Evolutionary conservation across 306 rosid genomes (phyloP).

Genomic region (Lathyrus sativus): DNA sequence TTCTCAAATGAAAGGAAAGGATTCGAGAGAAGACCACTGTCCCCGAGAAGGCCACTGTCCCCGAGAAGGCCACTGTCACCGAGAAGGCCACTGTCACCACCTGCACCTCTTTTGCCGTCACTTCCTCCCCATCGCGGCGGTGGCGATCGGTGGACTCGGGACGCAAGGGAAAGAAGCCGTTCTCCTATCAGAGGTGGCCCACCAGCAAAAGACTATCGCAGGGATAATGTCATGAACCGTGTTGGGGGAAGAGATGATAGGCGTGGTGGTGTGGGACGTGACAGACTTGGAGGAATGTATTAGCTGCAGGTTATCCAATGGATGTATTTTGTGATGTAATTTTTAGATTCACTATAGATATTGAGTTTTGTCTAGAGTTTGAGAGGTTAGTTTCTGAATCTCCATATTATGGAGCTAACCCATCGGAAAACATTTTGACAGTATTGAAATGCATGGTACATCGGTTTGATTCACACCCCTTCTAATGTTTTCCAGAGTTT

Average conservation of each 20-base stretch:
- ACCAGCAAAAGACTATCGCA: slow-evolving; percentile 63
- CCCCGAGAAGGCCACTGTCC: slow-evolving; percentile 67
- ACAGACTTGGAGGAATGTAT: slow-evolving; percentile 66
- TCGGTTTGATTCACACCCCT: slow-evolving; percentile 1
- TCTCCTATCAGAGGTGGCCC: slow-evolving; percentile 71
- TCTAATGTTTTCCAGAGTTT: background rate
- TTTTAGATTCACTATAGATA: slow-evolving; percentile 18
- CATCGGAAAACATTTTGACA: slow-evolving; percentile 20
- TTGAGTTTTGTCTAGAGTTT: slow-evolving; percentile 29
- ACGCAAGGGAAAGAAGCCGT: slow-evolving; percentile 74
- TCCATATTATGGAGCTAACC: background rate
- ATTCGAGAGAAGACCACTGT: slow-evolving; percentile 73
- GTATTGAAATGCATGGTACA: slow-evolving; percentile 24
- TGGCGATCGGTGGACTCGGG: slow-evolving; percentile 49
- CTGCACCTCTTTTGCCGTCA: slow-evolving; percentile 49
- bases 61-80: slow-evolving; percentile 34
- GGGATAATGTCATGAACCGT: slow-evolving; percentile 54
- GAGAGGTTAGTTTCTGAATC: slow-evolving; percentile 34
- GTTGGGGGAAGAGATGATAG: slow-evolving; percentile 61
- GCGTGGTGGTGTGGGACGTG: slow-evolving; percentile 63
- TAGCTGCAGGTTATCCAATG: slow-evolving; percentile 35
- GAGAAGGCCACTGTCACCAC: slow-evolving; percentile 74
- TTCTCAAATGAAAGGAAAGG: slow-evolving; percentile 66
- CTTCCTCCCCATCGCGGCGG: slow-evolving; percentile 50
- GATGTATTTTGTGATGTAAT: slow-evolving; percentile 19